Conservation (phyloP, 129 eudicot species). For the Ambrosia trifida region DNA sequence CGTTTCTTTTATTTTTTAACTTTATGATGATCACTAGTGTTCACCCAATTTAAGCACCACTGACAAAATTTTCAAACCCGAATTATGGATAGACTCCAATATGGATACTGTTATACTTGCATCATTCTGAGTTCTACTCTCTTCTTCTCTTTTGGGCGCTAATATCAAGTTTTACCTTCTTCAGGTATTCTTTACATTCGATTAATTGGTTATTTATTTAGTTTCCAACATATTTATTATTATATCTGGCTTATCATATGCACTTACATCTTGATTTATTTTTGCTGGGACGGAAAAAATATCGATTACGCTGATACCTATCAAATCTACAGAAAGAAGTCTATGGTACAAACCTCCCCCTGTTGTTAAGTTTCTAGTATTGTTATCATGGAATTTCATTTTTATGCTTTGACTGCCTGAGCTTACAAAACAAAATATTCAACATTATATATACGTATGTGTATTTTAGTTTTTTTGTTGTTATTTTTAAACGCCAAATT, state of each 20-base stretch:
- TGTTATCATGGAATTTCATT: not conserved
- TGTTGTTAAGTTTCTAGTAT: conserved; percentile 13
- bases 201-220: not conserved
- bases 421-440: conserved; percentile 1
- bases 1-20: not conserved
- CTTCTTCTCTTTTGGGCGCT: not conserved
- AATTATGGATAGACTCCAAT: not conserved
- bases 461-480: not conserved
- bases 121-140: not conserved
- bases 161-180: conserved; percentile 43
- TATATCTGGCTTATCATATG: not conserved
- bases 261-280: conserved; percentile 28
- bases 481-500: too few relatives aligned
- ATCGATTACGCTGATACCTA: conserved; percentile 37
- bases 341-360: conserved; percentile 62
- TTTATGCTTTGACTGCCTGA: not conserved
- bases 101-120: not conserved
- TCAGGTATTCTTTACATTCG: conserved; percentile 55
- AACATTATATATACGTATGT: not conserved
- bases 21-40: not conserved
- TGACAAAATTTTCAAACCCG: not conserved
- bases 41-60: not conserved
- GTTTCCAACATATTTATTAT: not conserved
- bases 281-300: conserved; percentile 29
- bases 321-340: conserved; percentile 67